Evolutionary conservation across 371 early-diverging fungal species (phyloP), one percentile per base, ranked within the genome.

Genomic region (Neoconidiobolus thromboides): DNA sequence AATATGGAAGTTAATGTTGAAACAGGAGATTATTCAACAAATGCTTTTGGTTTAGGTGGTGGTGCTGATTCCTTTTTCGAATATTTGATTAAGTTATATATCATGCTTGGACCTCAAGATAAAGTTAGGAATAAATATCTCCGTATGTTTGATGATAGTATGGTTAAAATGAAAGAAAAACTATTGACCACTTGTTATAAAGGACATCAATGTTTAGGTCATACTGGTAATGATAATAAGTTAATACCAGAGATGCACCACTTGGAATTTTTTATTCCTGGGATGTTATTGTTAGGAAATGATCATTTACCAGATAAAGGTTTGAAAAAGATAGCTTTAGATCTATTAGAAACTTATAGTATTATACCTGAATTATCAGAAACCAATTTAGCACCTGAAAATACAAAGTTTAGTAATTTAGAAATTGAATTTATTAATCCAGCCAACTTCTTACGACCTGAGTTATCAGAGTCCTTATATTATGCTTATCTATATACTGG

Each of bases 401-500:
- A 48, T 0, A 69, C 73, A 67, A 46, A 48, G 7, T 69, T 74
- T 38, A 4, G 10, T 36, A 14, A 38, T 26, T 12, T 2, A 1
- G 36, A 0, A 3, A 41, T 55, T 60, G 58, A 1, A 38, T 5
- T 2, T 38, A 55, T 1, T 6, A 60, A 48, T 41, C 43, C 44
- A 46, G 46, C 5, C 58, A 62, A 63, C 48, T 56, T 0, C n/a
- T 55, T 60, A 26, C 53, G 4, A 60, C 62, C 1, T 43, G 91
- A 90, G 71, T 81, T 84, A 0, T 61, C 88, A 36, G 91, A 90
- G 67, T 79, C 81, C 55, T 63, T 90, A n/a, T 90, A 79, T 72
- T 70, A 79, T 37, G 52, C 86, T 49, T 87, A 77, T 60, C 72
- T 87, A 41, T 69, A 85, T 4, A 87, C 89, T 12, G 82, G 84